A percentile compares a stretch with the other conserved stretches of the same genome.
Conservation (phyloP, 768 basidiomycete species). For the Leccinum broughii region DNA sequence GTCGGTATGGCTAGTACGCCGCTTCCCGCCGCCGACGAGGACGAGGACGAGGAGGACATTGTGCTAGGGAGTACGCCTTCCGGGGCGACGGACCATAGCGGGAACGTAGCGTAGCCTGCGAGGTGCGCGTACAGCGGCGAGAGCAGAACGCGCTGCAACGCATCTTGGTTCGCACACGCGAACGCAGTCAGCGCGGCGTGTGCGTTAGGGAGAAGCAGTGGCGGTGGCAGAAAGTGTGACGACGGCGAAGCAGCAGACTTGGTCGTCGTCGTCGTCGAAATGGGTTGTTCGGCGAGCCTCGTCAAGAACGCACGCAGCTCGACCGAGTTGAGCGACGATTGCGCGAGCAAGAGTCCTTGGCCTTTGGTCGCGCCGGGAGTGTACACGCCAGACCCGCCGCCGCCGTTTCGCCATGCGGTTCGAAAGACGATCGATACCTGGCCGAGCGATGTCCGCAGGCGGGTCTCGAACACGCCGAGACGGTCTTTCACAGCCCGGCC, state of each 20-base stretch:
- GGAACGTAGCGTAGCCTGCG: conserved; percentile 61
- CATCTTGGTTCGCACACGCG: conserved; percentile 70
- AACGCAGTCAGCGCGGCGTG: conserved; percentile 60
- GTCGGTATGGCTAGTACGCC: conserved; percentile 64
- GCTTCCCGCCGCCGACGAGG: neutral
- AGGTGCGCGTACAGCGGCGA: conserved; percentile 79
- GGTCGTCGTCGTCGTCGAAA: conserved; percentile 1
- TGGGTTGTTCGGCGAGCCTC: conserved; percentile 16
- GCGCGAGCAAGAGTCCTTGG: conserved; percentile 70
- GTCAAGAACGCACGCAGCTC: conserved; percentile 53
- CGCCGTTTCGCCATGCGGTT: conserved; percentile 47
- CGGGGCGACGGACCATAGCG: conserved; percentile 61
- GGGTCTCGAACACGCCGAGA: conserved; percentile 59
- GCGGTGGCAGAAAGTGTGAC: conserved; percentile 12
- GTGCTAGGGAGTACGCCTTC: conserved; percentile 29
- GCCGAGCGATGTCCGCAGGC: conserved; percentile 46
- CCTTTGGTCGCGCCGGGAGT: conserved; percentile 65
- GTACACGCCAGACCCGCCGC: conserved; percentile 45
- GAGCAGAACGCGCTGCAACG: conserved; percentile 81
- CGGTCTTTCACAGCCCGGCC: conserved; percentile 73
- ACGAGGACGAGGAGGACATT: conserved; percentile 14
- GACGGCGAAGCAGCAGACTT: conserved; percentile 9
- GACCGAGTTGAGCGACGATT: conserved; percentile 81
- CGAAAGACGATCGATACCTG: conserved; percentile 63
- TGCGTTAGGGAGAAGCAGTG: conserved; percentile 49